These are phyloP conservation scores for Penicillium sp. DNA, from an alignment of 2,329 filamentous ascomycete species.

Conservation along the genomic window DNA sequence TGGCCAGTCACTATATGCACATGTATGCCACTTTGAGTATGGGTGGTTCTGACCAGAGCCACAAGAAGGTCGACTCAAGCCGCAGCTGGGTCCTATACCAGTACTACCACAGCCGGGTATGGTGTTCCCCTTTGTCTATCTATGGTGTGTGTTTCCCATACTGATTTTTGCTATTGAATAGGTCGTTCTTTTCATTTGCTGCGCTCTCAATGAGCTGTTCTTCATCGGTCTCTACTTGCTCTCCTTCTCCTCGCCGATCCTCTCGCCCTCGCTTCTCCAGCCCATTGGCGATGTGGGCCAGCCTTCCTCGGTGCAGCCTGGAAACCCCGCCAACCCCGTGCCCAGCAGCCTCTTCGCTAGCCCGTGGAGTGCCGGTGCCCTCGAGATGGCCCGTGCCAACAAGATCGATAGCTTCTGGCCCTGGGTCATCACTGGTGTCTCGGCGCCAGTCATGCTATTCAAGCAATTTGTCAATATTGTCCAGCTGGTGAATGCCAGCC, in stretches of 20 bases:
- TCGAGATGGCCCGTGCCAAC: slow-evolving; percentile 91
- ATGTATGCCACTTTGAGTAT: slow-evolving; percentile 96
- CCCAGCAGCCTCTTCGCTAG: slow-evolving; percentile 79
- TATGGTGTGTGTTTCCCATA: background rate
- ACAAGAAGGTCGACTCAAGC: slow-evolving; percentile 91
- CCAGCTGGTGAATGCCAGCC: slow-evolving; percentile 90
- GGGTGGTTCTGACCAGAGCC: slow-evolving; percentile 76
- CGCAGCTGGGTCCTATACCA: slow-evolving; percentile 88
- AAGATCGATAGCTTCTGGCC: slow-evolving; percentile 80
- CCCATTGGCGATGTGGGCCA: slow-evolving; percentile 58
- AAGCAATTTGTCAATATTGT: slow-evolving; percentile 96
- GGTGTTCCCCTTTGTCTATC: background rate
- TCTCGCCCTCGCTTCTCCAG: slow-evolving; percentile 80
- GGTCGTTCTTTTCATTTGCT: slow-evolving; percentile 90
- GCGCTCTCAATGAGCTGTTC: slow-evolving; percentile 90
- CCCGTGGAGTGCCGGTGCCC: slow-evolving; percentile 87
- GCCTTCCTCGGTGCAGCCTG: slow-evolving; percentile 61
- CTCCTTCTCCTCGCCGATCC: slow-evolving; percentile 87
- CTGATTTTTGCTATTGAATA: slow-evolving; percentile 43
- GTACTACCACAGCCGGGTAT: slow-evolving; percentile 96
- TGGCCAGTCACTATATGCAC: slow-evolving; percentile 97
- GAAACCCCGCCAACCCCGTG: slow-evolving; percentile 68
- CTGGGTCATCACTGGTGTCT: slow-evolving; percentile 79
- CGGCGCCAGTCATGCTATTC: slow-evolving; percentile 81
- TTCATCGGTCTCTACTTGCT: slow-evolving; percentile 98